Conservation (phyloP, 1,139 yeast genomes). For the Candida sp. region DNA sequence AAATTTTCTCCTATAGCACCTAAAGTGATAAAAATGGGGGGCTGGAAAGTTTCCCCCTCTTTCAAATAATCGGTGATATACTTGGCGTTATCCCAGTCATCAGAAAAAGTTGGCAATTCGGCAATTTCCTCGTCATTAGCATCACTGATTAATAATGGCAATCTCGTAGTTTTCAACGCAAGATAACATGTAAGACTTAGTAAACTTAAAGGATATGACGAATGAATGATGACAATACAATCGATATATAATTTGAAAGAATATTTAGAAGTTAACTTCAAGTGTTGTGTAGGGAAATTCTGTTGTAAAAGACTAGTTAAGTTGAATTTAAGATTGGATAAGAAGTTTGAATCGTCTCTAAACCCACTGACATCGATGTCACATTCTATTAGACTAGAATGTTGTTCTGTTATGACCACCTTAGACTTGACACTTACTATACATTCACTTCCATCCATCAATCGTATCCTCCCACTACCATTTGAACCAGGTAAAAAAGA, state of each 20-base stretch:
- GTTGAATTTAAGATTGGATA: conserved; percentile 54
- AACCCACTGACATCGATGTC: conserved; percentile 75
- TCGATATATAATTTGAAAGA: conserved; percentile 77
- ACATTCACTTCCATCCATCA: conserved; percentile 90
- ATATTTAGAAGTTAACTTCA: conserved; percentile 69
- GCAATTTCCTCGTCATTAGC: conserved; percentile 59
- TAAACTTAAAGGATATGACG: conserved; percentile 72
- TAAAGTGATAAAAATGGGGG: conserved; percentile 73
- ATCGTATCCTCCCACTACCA: conserved; percentile 85
- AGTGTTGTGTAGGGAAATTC: conserved; percentile 44
- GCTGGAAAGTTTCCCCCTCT: conserved; percentile 38
- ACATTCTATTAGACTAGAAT: conserved; percentile 54
- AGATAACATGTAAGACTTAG: conserved; percentile 76
- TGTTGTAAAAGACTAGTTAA: conserved; percentile 45
- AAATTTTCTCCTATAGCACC: conserved; percentile 70
- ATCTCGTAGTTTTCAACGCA: conserved; percentile 73
- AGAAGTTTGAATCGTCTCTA: conserved; percentile 66
- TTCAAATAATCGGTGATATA: conserved; percentile 35
- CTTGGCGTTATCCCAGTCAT: conserved; percentile 69
- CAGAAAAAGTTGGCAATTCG: conserved; percentile 89
- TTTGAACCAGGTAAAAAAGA: conserved; percentile 82
- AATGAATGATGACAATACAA: conserved; percentile 66
- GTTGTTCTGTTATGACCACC: conserved; percentile 57
- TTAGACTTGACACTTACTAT: conserved; percentile 85
- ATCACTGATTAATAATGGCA: conserved; percentile 71